Evolutionary conservation across 2,329 filamentous ascomycete species (phyloP).

Genomic region (Penicillium sumatraense): DNA sequence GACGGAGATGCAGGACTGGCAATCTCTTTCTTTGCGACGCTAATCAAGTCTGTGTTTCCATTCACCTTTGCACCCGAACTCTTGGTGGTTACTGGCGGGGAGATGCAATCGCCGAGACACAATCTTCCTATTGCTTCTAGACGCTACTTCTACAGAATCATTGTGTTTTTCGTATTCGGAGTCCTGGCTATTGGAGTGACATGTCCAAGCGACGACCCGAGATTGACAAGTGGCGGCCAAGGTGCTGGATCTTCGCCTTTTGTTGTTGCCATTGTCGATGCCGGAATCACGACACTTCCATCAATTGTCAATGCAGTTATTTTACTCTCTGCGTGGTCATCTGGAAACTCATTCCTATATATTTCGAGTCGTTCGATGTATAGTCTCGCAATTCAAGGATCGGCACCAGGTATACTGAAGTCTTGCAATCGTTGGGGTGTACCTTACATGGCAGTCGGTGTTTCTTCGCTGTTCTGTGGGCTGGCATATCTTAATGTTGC

Average conservation of each 20-base stretch:
- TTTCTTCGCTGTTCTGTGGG: slow-evolving; percentile 61
- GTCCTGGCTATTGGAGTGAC: slow-evolving; percentile 1
- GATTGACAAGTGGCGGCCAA: slow-evolving; percentile 41
- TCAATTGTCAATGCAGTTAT: slow-evolving; percentile 75
- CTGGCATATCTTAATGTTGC: slow-evolving; percentile 70
- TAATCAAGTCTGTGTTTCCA: slow-evolving; percentile 62
- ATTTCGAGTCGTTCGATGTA: slow-evolving; percentile 66
- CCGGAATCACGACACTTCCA: slow-evolving; percentile 65
- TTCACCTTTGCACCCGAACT: slow-evolving; percentile 76
- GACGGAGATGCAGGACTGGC: slow-evolving; percentile 40
- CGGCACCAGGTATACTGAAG: slow-evolving; percentile 57
- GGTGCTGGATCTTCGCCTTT: slow-evolving; percentile 53
- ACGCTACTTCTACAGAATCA: background rate
- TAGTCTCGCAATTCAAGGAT: slow-evolving; percentile 63
- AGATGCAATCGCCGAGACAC: slow-evolving; percentile 75
- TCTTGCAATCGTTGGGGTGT: background rate
- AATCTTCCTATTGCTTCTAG: slow-evolving; percentile 59
- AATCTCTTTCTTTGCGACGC: background rate
- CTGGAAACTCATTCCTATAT: slow-evolving; percentile 75
- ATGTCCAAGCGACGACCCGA: background rate
- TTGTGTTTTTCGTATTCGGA: slow-evolving; percentile 5
- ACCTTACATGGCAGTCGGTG: background rate
- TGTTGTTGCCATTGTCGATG: slow-evolving; percentile 46
- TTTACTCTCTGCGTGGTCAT: slow-evolving; percentile 73
- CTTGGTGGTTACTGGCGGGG: slow-evolving; percentile 74